Base-by-base conservation (phyloP, 768 basidiomycete genomes). In the Pleurotus citrinopileatus region DNA sequence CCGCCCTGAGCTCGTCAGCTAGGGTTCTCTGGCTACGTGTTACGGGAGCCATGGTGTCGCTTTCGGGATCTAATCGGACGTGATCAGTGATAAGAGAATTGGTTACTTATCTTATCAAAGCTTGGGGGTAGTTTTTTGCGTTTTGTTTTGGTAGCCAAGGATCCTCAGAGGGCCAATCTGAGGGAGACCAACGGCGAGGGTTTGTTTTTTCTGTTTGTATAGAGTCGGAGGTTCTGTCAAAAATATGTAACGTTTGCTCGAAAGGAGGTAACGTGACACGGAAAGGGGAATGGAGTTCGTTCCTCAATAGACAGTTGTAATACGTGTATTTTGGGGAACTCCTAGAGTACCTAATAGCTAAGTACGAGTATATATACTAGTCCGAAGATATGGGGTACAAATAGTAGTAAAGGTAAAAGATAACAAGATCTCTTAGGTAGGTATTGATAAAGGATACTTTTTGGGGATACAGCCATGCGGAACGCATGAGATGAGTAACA, bases 81-180 rank as follows among this genome's bases (percentile, higher is more conserved):
- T n/a, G n/a, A n/a, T n/a, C n/a, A n/a, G n/a, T n/a, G n/a, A n/a
- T n/a, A n/a, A n/a, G n/a, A n/a, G n/a, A n/a, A n/a, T n/a, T n/a
- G n/a, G n/a, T n/a, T n/a, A n/a, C n/a, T n/a, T n/a, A n/a, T n/a
- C n/a, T n/a, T n/a, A n/a, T n/a, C n/a, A n/a, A n/a, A n/a, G n/a
- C n/a, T n/a, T n/a, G n/a, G n/a, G n/a, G n/a, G n/a, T n/a, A n/a
- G n/a, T n/a, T n/a, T n/a, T n/a, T n/a, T n/a, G n/a, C n/a, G n/a
- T n/a, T n/a, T n/a, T n/a, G n/a, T 6, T 32, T 32, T 32, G 6
- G 7, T 32, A 22, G 43, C 43, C 43, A 10, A 25, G 22, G 43
- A 45, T 22, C 8, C 26, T 29, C 44, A 46, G 44, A 26, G 44
- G 44, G 44, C 44, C 44, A 46, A 28, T 15, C n/a, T n/a, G n/a